Base-by-base conservation (phyloP, 768 basidiomycete species). In the Gautieria morchelliformis region DNA sequence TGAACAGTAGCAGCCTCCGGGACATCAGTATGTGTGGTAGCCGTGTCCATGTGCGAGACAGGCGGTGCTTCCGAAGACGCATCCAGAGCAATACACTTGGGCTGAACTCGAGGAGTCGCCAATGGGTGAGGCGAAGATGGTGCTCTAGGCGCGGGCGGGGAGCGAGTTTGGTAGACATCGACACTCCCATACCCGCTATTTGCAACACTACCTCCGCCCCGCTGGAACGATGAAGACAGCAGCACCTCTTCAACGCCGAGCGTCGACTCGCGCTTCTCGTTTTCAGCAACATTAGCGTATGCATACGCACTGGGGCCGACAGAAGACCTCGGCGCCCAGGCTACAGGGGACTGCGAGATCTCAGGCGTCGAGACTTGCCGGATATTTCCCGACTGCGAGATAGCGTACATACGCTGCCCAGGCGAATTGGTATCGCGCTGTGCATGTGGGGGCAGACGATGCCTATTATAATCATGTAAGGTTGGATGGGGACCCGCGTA, bases 161-260 rank as follows among this genome's bases (percentile, higher is more conserved):
- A 15, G 8, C 4, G 20, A 2, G 8, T 10, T 39, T 52, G 30
- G n/a, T 17, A 37, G 7, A 17, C 51, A 24, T 35, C 19, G 30
- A 48, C 32, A 37, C 37, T 35, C 12, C 49, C 37, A 33, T 20
- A 47, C 35, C 27, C 40, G 14, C 20, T 27, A 27, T n/a, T 12
- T 14, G 7, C 32, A 22, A 14, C 12, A 33, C 22, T 27, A 46
- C 3, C n/a, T 3, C 45, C 48, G 17, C 51, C 51, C 3, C 51
- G 51, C 51, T 40, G 56, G 35, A 57, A 57, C 24, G 56, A 12
- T 14, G 24, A 1, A 19, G 78, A 77, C 2, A 76, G 77, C 37
- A 89, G 72, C 17, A 81, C 80, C 59, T 87, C 84, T 9, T 79
- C 84, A 8, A 87, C 76, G 11, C 80, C 83, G 41, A 82, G 78